Conservation (phyloP, 352 stramenopile species). For the Albugo laibachii region DNA sequence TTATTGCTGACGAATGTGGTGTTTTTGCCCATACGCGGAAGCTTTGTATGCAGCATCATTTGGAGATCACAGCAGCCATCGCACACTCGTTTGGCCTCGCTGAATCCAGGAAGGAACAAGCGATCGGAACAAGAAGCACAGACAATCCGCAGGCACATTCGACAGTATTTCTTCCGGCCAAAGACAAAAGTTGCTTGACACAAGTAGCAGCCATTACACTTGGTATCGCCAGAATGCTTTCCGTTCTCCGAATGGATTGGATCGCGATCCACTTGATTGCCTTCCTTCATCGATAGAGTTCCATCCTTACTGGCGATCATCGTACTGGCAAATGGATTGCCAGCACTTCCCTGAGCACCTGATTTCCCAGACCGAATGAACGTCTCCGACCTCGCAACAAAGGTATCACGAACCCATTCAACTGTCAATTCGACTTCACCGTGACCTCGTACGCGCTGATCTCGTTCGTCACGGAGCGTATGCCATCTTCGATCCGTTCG, state of each 20-base stretch:
- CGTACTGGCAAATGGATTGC: slow-evolving; percentile 1
- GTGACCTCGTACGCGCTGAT: slow-evolving; percentile 35
- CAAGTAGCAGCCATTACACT: slow-evolving; percentile 32
- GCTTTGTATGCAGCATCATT: slow-evolving; percentile 77
- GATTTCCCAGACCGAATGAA: slow-evolving; percentile 24
- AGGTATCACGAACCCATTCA: slow-evolving; percentile 79
- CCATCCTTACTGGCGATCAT: not conserved
- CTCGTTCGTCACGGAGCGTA: slow-evolving; percentile 48
- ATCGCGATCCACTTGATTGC: too few species aligned
- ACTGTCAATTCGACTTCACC: slow-evolving; percentile 77
- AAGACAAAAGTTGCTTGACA: slow-evolving; percentile 67
- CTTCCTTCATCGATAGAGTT: too few species aligned
- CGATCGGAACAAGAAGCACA: slow-evolving; percentile 74
- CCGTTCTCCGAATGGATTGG: too few species aligned
- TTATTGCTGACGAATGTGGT: slow-evolving; percentile 3
- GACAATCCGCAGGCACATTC: slow-evolving; percentile 69
- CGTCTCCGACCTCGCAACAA: slow-evolving; percentile 71
- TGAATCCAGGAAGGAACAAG: slow-evolving; percentile 71
- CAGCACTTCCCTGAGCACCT: not conserved
- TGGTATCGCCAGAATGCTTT: not conserved
- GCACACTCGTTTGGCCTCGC: slow-evolving; percentile 71
- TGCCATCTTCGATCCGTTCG: slow-evolving; percentile 66
- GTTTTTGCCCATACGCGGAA: slow-evolving; percentile 27
- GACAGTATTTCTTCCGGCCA: slow-evolving; percentile 60
- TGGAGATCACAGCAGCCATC: slow-evolving; percentile 71